Evolutionary conservation across 2,329 filamentous ascomycete species (phyloP).

Genomic region (Fusarium sp.): DNA sequence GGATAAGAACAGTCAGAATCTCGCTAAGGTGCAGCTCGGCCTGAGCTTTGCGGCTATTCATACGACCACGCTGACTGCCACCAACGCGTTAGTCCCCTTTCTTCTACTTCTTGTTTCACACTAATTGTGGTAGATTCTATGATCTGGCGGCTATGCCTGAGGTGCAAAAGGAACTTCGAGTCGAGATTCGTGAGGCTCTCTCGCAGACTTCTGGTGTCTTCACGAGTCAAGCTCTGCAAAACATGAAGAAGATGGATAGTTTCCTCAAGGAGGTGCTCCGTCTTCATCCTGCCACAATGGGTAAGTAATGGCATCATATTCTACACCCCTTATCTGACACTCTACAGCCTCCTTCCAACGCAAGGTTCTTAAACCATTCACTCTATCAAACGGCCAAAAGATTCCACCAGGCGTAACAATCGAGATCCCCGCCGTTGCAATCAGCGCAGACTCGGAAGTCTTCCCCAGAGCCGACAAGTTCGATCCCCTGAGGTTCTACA

Average conservation of each 20-base stretch:
- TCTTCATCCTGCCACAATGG: slow-evolving; percentile 46
- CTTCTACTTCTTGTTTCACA: neutral
- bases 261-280: slow-evolving; percentile 55
- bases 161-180: slow-evolving; percentile 61
- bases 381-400: slow-evolving; percentile 66
- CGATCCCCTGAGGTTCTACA: slow-evolving; percentile 60
- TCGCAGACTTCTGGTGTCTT: slow-evolving; percentile 50
- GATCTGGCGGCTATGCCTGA: slow-evolving; percentile 64
- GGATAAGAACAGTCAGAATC: slow-evolving; percentile 48
- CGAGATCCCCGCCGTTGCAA: slow-evolving; percentile 54
- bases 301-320: slow-evolving; percentile 43
- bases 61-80: slow-evolving; percentile 60
- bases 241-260: slow-evolving; percentile 56
- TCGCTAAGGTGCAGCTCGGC: slow-evolving; percentile 57
- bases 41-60: slow-evolving; percentile 65
- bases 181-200: slow-evolving; percentile 60
- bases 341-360: slow-evolving; percentile 59
- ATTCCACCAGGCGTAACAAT: slow-evolving; percentile 59
- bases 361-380: slow-evolving; percentile 63
- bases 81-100: slow-evolving; percentile 54
- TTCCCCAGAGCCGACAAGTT: slow-evolving; percentile 53
- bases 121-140: slow-evolving; percentile 54
- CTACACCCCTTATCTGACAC: neutral
- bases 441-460: slow-evolving; percentile 52
- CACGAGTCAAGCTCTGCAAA: slow-evolving; percentile 51